Evolutionary conservation across 495 filamentous ascomycete species (phyloP).

Genomic region (Letharia columbiana): DNA sequence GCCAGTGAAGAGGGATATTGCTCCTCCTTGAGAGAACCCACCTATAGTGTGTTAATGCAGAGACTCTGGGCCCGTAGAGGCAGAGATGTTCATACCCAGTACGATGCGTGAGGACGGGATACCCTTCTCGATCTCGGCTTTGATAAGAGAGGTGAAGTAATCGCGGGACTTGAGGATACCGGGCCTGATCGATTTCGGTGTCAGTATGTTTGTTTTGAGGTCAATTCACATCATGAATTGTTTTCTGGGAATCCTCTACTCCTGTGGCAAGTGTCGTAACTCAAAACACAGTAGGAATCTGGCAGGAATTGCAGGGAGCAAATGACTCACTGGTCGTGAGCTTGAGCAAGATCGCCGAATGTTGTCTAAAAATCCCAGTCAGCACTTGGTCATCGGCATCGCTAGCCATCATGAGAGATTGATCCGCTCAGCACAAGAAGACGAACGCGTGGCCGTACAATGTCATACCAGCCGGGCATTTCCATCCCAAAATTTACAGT

Average conservation of each 20-base stretch:
- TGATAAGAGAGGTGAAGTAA: slow-evolving; percentile 73
- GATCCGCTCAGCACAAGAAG: slow-evolving; percentile 1
- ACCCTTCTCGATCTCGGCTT: slow-evolving; percentile 71
- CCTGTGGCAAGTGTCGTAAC: neutral
- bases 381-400: neutral
- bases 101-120: slow-evolving; percentile 78
- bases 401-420: neutral
- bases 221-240: neutral
- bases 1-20: slow-evolving; percentile 55
- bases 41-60: slow-evolving; percentile 17
- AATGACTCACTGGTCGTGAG: slow-evolving; percentile 55
- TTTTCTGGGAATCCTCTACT: neutral
- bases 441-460: slow-evolving; percentile 19
- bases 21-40: slow-evolving; percentile 57
- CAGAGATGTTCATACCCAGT: slow-evolving; percentile 59
- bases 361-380: slow-evolving; percentile 13
- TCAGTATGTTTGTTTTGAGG: neutral
- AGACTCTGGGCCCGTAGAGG: slow-evolving; percentile 38
- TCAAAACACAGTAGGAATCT: neutral
- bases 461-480: slow-evolving; percentile 35
- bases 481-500: slow-evolving; percentile 70
- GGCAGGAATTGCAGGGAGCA: neutral
- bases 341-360: slow-evolving; percentile 38
- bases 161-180: slow-evolving; percentile 66
- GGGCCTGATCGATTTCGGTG: slow-evolving; percentile 13